Percentiles rank a stretch among this genome's conserved stretches.
Evolutionary conservation across 2,329 filamentous ascomycete genomes (phyloP).

Genomic region (Phyllosticta ampelicida): DNA sequence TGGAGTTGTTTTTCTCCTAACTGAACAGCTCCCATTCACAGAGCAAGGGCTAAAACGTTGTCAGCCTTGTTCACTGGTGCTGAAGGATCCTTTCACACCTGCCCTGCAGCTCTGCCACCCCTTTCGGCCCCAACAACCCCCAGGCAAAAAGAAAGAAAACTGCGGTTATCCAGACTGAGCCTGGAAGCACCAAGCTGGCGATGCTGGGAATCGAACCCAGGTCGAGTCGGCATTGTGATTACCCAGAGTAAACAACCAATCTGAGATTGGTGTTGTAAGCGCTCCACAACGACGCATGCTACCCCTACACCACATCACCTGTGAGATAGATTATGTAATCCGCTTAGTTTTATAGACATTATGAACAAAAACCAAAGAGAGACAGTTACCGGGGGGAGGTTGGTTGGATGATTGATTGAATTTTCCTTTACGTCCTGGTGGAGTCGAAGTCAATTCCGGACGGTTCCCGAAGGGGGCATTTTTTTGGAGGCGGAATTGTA

Average conservation of each 20-base stretch:
- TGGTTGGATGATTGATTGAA: neutral
- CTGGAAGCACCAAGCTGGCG: neutral
- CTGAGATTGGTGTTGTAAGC: neutral
- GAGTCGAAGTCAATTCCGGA: too few species aligned
- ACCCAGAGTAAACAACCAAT: neutral
- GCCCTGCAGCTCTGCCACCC: too few species aligned
- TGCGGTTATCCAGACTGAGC: neutral
- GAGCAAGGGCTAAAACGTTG: too few species aligned
- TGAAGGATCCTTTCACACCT: neutral
- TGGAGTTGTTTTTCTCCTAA: too few species aligned
- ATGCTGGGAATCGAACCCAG: slow-evolving; percentile 11
- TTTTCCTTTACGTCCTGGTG: too few species aligned
- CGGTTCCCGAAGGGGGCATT: neutral
- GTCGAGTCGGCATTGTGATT: neutral
- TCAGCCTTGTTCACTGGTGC: neutral
- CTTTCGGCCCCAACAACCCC: neutral
- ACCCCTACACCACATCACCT: slow-evolving; percentile 2
- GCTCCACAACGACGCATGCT: slow-evolving; percentile 2
- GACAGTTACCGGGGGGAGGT: neutral
- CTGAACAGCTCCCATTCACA: too few species aligned
- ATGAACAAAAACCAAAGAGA: neutral
- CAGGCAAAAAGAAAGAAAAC: neutral
- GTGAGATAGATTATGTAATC: neutral
- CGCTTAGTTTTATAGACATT: rapidly evolving
- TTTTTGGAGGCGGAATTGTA: neutral